Percentiles rank a stretch among this genome's conserved stretches.
These are phyloP conservation scores for Calocybe cyanea DNA, from an alignment of 768 basidiomycete species.

Conservation along the genomic window DNA sequence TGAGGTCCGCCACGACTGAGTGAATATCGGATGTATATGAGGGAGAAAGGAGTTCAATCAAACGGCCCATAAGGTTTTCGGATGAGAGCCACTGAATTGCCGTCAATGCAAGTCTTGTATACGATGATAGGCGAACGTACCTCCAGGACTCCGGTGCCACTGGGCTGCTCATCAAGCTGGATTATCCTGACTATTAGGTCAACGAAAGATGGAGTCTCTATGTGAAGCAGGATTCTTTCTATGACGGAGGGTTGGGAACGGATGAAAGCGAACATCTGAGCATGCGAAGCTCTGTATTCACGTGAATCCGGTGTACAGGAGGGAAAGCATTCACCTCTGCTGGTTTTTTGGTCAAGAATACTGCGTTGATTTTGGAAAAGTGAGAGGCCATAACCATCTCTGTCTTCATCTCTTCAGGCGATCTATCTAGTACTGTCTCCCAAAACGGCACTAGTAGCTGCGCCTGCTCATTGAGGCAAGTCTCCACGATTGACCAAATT, in stretches of 20 bases:
- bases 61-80: conserved; percentile 74
- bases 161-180: conserved; percentile 81
- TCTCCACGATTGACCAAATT: conserved; percentile 92
- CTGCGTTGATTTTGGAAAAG: conserved; percentile 91
- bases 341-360: conserved; percentile 85
- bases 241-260: conserved; percentile 78
- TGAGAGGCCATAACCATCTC: conserved; percentile 85
- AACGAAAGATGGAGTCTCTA: conserved; percentile 87
- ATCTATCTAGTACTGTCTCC: conserved; percentile 80
- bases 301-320: conserved; percentile 20
- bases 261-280: conserved; percentile 91
- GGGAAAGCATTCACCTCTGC: conserved; percentile 64
- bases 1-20: conserved; percentile 81
- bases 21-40: conserved; percentile 72
- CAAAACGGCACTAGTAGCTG: conserved; percentile 85
- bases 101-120: conserved; percentile 10
- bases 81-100: conserved; percentile 77
- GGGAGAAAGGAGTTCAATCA: conserved; percentile 83
- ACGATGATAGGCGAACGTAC: conserved; percentile 46
- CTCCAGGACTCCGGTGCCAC: conserved; percentile 80
- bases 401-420: conserved; percentile 83
- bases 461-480: conserved; percentile 67
- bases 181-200: conserved; percentile 90
- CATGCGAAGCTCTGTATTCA: conserved; percentile 24
- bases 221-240: conserved; percentile 76